Conservation (phyloP, 23 red algal genomes). For the Agarophyton chilense region DNA sequence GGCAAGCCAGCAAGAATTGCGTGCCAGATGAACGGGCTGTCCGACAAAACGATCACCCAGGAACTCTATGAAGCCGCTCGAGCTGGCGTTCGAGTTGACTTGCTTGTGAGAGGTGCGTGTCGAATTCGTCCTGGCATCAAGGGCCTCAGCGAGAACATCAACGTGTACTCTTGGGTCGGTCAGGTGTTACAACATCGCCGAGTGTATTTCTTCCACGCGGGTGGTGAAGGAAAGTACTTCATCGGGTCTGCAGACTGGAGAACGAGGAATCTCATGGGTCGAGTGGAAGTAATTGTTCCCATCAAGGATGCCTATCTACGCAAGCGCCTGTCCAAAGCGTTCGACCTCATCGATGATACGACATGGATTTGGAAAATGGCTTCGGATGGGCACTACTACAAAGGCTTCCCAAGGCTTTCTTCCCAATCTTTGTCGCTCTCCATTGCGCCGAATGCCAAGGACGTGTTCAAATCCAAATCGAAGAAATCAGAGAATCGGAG, state of each 20-base stretch:
- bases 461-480: slow-evolving; percentile 6
- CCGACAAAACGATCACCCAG: slow-evolving; percentile 76
- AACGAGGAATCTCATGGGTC: slow-evolving; percentile 75
- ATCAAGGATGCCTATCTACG: slow-evolving; percentile 79
- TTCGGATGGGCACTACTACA: slow-evolving; percentile 90
- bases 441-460: slow-evolving; percentile 16
- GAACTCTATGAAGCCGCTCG: slow-evolving; percentile 87
- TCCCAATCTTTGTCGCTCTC: slow-evolving; percentile 41
- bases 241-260: slow-evolving; percentile 98
- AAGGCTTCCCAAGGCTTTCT: slow-evolving; percentile 25
- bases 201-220: slow-evolving; percentile 90
- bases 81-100: slow-evolving; percentile 90
- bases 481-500: slow-evolving; percentile 19
- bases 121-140: slow-evolving; percentile 85
- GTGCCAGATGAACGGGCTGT: slow-evolving; percentile 90
- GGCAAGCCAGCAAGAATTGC: slow-evolving; percentile 86
- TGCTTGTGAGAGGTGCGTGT: slow-evolving; percentile 87
- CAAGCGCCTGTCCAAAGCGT: slow-evolving; percentile 70
- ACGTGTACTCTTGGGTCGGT: slow-evolving; percentile 87
- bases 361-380: slow-evolving; percentile 85
- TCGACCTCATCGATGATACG: slow-evolving; percentile 73
- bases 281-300: slow-evolving; percentile 88
- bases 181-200: slow-evolving; percentile 90
- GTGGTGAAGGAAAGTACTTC: slow-evolving; percentile 76
- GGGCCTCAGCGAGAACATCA: slow-evolving; percentile 89